Evolutionary conservation across 306 rosid species (phyloP), one percentile per base, ranked within the genome.

Genomic region (Corylus americana): DNA sequence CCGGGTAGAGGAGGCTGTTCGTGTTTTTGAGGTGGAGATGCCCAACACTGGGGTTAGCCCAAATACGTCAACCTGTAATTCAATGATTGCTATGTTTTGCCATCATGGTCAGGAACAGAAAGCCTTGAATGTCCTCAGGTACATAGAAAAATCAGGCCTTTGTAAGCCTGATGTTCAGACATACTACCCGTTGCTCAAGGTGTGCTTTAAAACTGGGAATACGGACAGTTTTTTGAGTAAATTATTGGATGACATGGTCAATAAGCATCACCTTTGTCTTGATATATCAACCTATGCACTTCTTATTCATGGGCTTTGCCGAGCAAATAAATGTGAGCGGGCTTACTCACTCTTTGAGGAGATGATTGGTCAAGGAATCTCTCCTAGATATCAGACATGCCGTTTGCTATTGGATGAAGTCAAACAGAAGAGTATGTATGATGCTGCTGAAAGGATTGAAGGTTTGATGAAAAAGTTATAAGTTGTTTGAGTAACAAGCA

Each of bases 121-220:
- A 77, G 97, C 97, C 78, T 82, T 87, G 58, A 76, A 79, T 37
- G 49, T 84, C 62, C 75, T 94, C 29, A 54, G 66, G 76, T 86
- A 89, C 78, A 87, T 94, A 95, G 90, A 94, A 85, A 83, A 79
- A 64, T 88, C 87, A 10, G 88, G 88, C 62, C 7, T 79, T 45
- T 92, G 91, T 85, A 91, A 83, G 88, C 98, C 97, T 57, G 97
- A 92, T 86, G 82, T 86, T 75, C 93, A 83, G 86, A 90, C 97
- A 48, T 94, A 87, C 83, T 89, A 90, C 77, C 92, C 98, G 8
- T 86, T 92, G 90, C 88, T 94, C 76, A 94, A 94, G 86, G 70
- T 82, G 63, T 91, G 93, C 87, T 90, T 92, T 71, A 94, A 71
- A 89, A 78, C 78, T 29, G 89, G 91, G 75, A 71, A 80, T 54